These are phyloP conservation scores for Phytophthora sansomeana DNA, from an alignment of 352 stramenopile genomes.

Conservation along the genomic window DNA sequence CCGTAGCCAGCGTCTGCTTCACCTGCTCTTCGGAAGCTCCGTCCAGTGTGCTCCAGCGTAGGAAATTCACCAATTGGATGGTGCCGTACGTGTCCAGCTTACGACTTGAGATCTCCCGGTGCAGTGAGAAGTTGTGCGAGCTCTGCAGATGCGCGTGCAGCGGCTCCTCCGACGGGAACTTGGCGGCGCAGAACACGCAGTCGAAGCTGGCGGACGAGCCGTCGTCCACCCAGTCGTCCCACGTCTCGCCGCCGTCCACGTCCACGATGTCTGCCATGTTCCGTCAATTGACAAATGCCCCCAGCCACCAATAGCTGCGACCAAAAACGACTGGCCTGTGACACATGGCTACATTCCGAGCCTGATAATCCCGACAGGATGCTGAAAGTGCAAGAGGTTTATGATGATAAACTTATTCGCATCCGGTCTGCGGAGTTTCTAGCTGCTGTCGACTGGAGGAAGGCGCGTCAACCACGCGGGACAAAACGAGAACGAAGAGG, in stretches of 20 bases:
- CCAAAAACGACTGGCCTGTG: constrained; percentile 21
- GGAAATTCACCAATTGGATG: constrained; percentile 84
- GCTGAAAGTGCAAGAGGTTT: constrained; percentile 11
- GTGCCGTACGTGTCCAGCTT: constrained; percentile 82
- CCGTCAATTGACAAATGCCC: constrained; percentile 20
- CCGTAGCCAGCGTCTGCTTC: constrained; percentile 50
- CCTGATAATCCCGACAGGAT: constrained; percentile 3
- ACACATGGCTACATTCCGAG: constrained; percentile 36
- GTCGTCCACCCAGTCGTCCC: constrained; percentile 90
- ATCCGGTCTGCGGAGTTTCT: constrained; percentile 11
- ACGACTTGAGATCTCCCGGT: constrained; percentile 51
- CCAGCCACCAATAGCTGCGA: constrained; percentile 21
- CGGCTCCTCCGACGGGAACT: constrained; percentile 51
- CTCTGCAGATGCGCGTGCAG: constrained; percentile 69
- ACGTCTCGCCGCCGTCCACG: constrained; percentile 63
- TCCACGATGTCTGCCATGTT: constrained; percentile 3
- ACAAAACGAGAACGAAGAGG: constrained; percentile 25
- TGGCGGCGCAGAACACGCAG: constrained; percentile 77
- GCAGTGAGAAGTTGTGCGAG: constrained; percentile 72
- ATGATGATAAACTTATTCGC: constrained; percentile 40
- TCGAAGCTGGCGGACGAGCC: constrained; percentile 51
- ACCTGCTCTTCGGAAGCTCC: constrained; percentile 47
- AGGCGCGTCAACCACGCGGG: not conserved
- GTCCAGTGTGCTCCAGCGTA: constrained; percentile 59
- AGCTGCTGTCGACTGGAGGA: constrained; percentile 10